phyloP scores from a whole-genome alignment of 441 rosid species.

The Gossypium aridum region DNA sequence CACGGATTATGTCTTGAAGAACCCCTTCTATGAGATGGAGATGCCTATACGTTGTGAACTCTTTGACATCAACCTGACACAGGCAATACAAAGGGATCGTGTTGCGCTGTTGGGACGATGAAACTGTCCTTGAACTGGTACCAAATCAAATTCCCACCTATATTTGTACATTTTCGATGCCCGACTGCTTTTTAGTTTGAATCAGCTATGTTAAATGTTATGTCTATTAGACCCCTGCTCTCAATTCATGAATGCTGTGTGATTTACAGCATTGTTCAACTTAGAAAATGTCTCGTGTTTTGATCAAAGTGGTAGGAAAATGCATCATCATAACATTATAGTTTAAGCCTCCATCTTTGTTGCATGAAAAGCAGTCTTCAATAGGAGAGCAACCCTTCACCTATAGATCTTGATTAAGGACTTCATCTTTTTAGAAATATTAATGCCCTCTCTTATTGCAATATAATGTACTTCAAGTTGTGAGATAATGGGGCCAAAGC shows the following conservation, averaged over 20 bases:
- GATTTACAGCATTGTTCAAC: neutral
- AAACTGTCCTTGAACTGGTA: constrained; percentile 7
- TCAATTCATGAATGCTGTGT: neutral
- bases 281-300: too few species aligned
- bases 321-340: too few species aligned
- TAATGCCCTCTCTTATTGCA: too few species aligned
- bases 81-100: constrained; percentile 68
- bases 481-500: too few species aligned
- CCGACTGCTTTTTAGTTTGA: neutral
- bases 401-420: too few species aligned
- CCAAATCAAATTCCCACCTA: neutral
- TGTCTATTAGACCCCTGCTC: neutral
- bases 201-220: neutral
- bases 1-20: constrained; percentile 86
- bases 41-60: constrained; percentile 93
- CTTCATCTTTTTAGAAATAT: too few species aligned
- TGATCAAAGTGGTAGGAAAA: too few species aligned
- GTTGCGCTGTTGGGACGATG: constrained; percentile 57
- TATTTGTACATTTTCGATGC: neutral
- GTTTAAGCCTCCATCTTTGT: too few species aligned
- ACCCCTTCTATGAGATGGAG: constrained; percentile 95
- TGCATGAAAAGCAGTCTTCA: too few species aligned
- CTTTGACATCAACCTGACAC: constrained; percentile 71
- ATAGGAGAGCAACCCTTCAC: neutral
- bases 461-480: too few species aligned